These are phyloP conservation scores for Bombardia bombarda DNA, from an alignment of 495 filamentous ascomycete genomes.

Conservation along the genomic window DNA sequence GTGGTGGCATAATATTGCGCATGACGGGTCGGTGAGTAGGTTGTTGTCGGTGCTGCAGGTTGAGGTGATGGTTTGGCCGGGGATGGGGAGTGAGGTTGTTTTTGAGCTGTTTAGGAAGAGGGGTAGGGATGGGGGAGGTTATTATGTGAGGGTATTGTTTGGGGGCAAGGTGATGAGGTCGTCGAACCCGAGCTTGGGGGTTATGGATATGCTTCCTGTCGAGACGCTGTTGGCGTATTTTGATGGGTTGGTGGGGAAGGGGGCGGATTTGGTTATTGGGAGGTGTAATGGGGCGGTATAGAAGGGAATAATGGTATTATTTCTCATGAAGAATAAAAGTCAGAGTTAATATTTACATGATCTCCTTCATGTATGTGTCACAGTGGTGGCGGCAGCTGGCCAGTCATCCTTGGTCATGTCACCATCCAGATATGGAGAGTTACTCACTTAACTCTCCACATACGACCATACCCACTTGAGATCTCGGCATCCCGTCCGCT, in stretches of 20 bases:
- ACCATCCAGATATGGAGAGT: too few species aligned
- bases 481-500: constrained; percentile 45
- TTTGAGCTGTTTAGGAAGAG: constrained; percentile 52
- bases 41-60: constrained; percentile 58
- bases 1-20: constrained; percentile 61
- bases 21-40: constrained; percentile 57
- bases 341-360: too few species aligned
- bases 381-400: too few species aligned
- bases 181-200: constrained; percentile 49
- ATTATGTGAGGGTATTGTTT: constrained; percentile 54
- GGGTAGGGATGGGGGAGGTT: constrained; percentile 9
- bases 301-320: too few species aligned
- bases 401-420: too few species aligned
- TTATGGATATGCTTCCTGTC: constrained; percentile 54
- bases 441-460: too few species aligned
- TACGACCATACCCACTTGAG: constrained; percentile 9
- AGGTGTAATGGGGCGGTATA: too few species aligned
- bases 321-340: too few species aligned
- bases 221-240: constrained; percentile 54
- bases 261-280: constrained; percentile 34
- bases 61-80: constrained; percentile 65
- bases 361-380: too few species aligned
- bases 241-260: constrained; percentile 50
- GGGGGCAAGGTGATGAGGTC: constrained; percentile 51
- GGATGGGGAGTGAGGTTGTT: constrained; percentile 61